Percentiles rank a stretch among this genome's conserved stretches.
Evolutionary conservation across 768 basidiomycete species (phyloP).

Genomic region (Rhodotorula graminis): DNA sequence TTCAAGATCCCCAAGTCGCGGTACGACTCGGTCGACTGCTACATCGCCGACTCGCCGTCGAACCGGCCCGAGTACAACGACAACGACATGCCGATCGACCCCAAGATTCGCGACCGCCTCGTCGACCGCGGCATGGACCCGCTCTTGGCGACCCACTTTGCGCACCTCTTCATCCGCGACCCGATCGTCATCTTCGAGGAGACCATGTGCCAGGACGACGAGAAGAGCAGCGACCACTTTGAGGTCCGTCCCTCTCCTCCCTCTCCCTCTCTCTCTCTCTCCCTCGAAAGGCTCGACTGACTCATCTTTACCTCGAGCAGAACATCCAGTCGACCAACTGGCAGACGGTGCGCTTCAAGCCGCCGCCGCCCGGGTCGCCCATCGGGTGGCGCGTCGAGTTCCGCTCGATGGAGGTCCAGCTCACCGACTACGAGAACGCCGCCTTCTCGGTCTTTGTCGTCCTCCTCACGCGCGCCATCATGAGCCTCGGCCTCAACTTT

Average conservation of each 20-base stretch:
- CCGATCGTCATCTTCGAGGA: constrained; percentile 93
- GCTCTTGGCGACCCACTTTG: constrained; percentile 79
- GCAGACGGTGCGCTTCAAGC: constrained; percentile 98
- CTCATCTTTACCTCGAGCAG: constrained; percentile 48
- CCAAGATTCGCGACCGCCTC: constrained; percentile 66
- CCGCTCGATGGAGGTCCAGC: constrained; percentile 96
- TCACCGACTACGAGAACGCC: constrained; percentile 98
- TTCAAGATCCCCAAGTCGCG: constrained; percentile 90
- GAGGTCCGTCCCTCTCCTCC: constrained; percentile 57
- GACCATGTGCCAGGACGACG: constrained; percentile 85
- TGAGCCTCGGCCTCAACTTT: constrained; percentile 84
- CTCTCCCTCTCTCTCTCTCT: too few species aligned
- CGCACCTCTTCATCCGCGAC: constrained; percentile 95
- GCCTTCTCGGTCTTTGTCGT: constrained; percentile 94
- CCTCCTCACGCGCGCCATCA: constrained; percentile 84
- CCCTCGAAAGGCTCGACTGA: not conserved
- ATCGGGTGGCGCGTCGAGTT: constrained; percentile 99
- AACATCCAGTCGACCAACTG: constrained; percentile 99
- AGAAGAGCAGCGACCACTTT: constrained; percentile 83
- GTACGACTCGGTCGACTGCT: constrained; percentile 92
- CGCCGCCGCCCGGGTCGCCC: constrained; percentile 82
- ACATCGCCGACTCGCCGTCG: constrained; percentile 69
- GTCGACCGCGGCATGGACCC: constrained; percentile 77
- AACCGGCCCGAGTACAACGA: constrained; percentile 96
- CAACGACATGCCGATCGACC: constrained; percentile 70